A percentile compares a stretch with the other conserved stretches of the same genome.
These are phyloP conservation scores for Amylostereum areolatum DNA, from an alignment of 1,284 basidiomycete genomes.

Conservation along the genomic window DNA sequence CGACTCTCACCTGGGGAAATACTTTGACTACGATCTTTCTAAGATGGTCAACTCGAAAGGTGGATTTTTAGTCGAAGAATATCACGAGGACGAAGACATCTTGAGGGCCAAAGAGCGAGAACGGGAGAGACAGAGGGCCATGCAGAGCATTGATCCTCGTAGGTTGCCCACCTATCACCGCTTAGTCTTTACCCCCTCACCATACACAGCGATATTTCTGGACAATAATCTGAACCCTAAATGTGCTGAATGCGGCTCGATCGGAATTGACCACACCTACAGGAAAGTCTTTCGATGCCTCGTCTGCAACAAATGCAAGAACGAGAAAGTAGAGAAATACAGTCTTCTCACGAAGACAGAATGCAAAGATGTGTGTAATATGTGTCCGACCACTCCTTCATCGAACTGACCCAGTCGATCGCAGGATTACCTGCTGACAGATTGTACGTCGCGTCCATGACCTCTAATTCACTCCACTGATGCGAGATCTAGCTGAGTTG, in stretches of 20 bases:
- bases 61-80: constrained; percentile 85
- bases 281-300: constrained; percentile 76
- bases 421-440: constrained; percentile 87
- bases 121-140: constrained; percentile 62
- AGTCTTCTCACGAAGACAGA: constrained; percentile 97
- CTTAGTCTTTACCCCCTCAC: background rate
- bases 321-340: constrained; percentile 86
- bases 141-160: constrained; percentile 70
- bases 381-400: constrained; percentile 3
- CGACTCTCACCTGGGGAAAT: constrained; percentile 73
- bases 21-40: constrained; percentile 94
- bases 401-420: constrained; percentile 4
- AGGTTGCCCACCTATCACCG: constrained; percentile 22
- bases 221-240: constrained; percentile 71
- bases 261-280: constrained; percentile 82
- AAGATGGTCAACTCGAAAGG: constrained; percentile 96
- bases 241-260: constrained; percentile 75
- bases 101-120: constrained; percentile 68
- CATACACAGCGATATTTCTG: constrained; percentile 51
- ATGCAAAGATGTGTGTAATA: constrained; percentile 78
- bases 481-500: constrained; percentile 65
- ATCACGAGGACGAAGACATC: constrained; percentile 67
- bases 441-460: constrained; percentile 45
- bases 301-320: constrained; percentile 89
- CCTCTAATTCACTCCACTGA: background rate